A percentile compares a stretch with the other conserved stretches of the same genome.
Evolutionary conservation across 2,329 filamentous ascomycete species (phyloP).

Genomic region (Phaeosphaeriaceae sp.): DNA sequence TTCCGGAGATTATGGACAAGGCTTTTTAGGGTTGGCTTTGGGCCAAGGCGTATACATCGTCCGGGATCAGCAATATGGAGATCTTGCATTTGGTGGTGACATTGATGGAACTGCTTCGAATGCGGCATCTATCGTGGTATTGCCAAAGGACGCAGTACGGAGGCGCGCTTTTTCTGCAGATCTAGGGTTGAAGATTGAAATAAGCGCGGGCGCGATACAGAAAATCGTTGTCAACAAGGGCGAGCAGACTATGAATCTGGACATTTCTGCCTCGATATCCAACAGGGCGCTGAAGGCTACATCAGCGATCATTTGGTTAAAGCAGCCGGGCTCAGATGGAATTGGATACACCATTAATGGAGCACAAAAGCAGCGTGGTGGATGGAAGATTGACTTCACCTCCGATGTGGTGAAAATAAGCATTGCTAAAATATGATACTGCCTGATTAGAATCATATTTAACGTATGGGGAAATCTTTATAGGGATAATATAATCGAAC

Average conservation of each 20-base stretch:
- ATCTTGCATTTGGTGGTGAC: conserved; percentile 59
- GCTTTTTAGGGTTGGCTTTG: conserved; percentile 60
- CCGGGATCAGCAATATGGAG: conserved; percentile 53
- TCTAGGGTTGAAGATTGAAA: conserved; percentile 46
- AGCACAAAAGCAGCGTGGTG: conserved; percentile 16
- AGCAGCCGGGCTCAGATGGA: conserved; percentile 9
- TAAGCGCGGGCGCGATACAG: conserved; percentile 27
- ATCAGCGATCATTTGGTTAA: conserved; percentile 26
- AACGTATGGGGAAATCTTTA: too few relatives aligned
- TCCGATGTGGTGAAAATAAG: conserved; percentile 16
- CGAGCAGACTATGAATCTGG: conserved; percentile 15
- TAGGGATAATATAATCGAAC: too few relatives aligned
- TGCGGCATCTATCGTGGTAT: conserved; percentile 41
- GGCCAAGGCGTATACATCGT: conserved; percentile 60
- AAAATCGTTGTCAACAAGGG: conserved; percentile 18
- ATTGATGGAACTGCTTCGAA: conserved; percentile 30
- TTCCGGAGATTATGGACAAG: conserved; percentile 64
- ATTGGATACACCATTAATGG: conserved; percentile 17
- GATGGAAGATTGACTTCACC: conserved; percentile 22
- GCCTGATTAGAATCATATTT: too few relatives aligned
- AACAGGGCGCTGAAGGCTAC: conserved; percentile 18
- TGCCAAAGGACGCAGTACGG: conserved; percentile 56
- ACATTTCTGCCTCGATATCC: conserved; percentile 12
- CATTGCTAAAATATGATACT: conserved; percentile 4
- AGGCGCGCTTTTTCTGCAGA: conserved; percentile 58